Evolutionary conservation across 495 filamentous ascomycete species (phyloP), one percentile per base, ranked within the genome.

Genomic region (Penicillium waksmanii): DNA sequence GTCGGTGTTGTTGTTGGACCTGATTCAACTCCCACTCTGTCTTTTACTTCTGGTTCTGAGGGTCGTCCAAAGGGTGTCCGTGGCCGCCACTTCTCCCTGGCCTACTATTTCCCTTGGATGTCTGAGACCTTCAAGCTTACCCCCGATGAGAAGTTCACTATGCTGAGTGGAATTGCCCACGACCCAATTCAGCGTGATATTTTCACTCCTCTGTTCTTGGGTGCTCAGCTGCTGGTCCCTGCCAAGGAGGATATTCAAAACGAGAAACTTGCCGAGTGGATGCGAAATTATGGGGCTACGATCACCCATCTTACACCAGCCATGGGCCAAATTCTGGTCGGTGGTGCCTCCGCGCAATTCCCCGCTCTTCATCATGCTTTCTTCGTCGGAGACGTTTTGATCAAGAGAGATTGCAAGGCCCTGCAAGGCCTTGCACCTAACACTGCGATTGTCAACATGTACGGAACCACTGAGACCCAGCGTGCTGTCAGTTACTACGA

Each of bases 61-160:
- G 92, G 92, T 3, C 77, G 82, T 36, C 91, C 92, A 11, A 96
- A 95, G 79, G 93, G 95, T 61, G 93, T 97, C 11, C 83, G 84
- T 48, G 94, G 95, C 2, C 85, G 94, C 17, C 95, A 98, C 77
- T 98, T 88, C 76, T 89, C 85, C 49, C 73, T 97, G 54, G 84
- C 92, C 0, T 89, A 92, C 65, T 98, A 97, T 73, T 93, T 92
- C 67, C 82, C 84, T 15, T 98, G 93, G 94, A 98, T 98, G 95
- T 83, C 89, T 1, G 78, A 94, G 67, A 84, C 78, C 9, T 97
- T 97, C 69, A 73, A 84, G 33, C 84, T 97, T 13, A 87, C 85
- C 1, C 79, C 85, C 5, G 82, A 91, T 53, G 90, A 91, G 64
- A 84, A 84, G 51, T 97, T 97, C 64, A 93, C 93, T 0, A 89